These are phyloP conservation scores for Austroboletus rostrupii DNA, from an alignment of 1,284 basidiomycete species.

Conservation along the genomic window DNA sequence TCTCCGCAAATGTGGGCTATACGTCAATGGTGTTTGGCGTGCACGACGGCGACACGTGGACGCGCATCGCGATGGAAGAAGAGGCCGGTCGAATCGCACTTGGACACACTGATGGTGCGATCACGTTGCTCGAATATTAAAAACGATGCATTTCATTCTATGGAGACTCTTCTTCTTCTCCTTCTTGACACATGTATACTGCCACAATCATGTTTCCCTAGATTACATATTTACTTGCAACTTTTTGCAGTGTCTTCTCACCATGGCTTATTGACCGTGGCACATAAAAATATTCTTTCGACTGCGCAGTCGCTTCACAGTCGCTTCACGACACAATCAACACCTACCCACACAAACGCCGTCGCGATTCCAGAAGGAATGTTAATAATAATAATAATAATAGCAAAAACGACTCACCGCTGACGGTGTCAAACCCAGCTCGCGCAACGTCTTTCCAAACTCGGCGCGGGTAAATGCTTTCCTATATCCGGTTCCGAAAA, in stretches of 20 bases:
- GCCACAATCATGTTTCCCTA: no score
- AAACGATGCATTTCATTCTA: background rate
- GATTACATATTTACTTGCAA: no score
- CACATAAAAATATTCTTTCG: no score
- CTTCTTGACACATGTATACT: background rate
- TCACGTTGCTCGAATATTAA: conserved; percentile 49
- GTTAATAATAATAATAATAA: background rate
- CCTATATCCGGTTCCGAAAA: conserved; percentile 26
- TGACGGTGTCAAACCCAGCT: conserved; percentile 75
- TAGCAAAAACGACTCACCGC: conserved; percentile 45
- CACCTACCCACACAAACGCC: conserved; percentile 35
- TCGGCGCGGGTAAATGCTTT: conserved; percentile 65
- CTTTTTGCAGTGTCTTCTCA: no score
- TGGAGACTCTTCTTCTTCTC: background rate
- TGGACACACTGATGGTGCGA: conserved; percentile 45
- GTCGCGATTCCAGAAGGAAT: background rate
- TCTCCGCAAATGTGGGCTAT: background rate
- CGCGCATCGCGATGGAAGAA: conserved; percentile 52
- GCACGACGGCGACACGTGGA: conserved; percentile 43
- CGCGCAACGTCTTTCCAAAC: conserved; percentile 63
- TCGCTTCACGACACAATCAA: conserved; percentile 43
- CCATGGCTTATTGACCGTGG: no score
- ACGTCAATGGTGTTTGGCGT: conserved; percentile 43
- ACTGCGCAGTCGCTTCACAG: no score
- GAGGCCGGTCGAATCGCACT: conserved; percentile 56